A percentile compares a stretch with the other conserved stretches of the same genome.
phyloP scores from a whole-genome alignment of 2,329 filamentous ascomycete genomes.

The Daldinia eschscholtzii region DNA sequence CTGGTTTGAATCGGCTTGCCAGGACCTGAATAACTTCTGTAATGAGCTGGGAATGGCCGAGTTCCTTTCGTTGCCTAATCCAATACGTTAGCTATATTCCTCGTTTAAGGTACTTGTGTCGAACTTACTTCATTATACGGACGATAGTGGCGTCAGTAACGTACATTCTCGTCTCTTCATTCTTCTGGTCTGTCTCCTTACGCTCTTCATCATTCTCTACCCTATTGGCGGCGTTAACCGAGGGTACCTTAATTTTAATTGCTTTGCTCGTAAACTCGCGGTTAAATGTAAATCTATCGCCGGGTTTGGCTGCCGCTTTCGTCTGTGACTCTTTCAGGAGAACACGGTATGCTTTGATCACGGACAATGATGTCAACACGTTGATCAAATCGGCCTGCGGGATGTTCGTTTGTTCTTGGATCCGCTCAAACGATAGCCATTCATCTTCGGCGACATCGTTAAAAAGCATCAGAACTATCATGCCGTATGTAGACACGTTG shows the following conservation, averaged over 20 bases:
- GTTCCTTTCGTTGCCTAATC: constrained; percentile 77
- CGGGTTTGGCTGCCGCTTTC: constrained; percentile 77
- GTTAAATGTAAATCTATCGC: constrained; percentile 87
- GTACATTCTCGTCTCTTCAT: constrained; percentile 77
- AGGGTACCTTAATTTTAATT: constrained; percentile 89
- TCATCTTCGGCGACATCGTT: constrained; percentile 75
- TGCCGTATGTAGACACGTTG: constrained; percentile 91
- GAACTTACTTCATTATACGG: constrained; percentile 86
- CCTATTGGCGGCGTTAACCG: constrained; percentile 84
- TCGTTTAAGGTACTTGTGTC: background rate
- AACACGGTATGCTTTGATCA: constrained; percentile 82
- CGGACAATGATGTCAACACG: constrained; percentile 83
- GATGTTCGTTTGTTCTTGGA: constrained; percentile 85
- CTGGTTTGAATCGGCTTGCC: constrained; percentile 77
- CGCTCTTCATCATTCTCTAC: constrained; percentile 80
- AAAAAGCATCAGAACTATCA: constrained; percentile 91
- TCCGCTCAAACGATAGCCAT: constrained; percentile 76
- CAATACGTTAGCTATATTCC: constrained; percentile 48
- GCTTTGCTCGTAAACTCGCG: constrained; percentile 83
- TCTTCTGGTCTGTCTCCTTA: constrained; percentile 80
- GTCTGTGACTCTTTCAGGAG: constrained; percentile 83
- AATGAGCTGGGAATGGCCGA: constrained; percentile 76
- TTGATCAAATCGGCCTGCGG: constrained; percentile 78
- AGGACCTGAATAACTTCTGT: constrained; percentile 80
- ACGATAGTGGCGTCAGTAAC: constrained; percentile 83